Conservation (phyloP, 768 basidiomycete species). For the Artomyces pyxidatus region DNA sequence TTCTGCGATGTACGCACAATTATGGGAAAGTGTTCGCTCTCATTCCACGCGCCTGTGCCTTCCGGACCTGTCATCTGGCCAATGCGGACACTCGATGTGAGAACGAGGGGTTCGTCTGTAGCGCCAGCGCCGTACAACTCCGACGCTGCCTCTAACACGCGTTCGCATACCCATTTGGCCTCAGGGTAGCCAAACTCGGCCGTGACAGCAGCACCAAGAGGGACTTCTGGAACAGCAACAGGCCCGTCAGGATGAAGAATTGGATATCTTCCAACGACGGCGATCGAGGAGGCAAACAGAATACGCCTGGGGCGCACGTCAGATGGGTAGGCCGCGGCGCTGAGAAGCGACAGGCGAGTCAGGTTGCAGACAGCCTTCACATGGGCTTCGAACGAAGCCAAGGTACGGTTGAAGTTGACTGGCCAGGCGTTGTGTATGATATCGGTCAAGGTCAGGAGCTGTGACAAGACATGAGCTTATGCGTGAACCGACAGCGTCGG, state of each 20-base stretch:
- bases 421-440: slow-evolving; percentile 18
- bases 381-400: slow-evolving; percentile 11
- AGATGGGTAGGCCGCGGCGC: not conserved
- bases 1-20: slow-evolving; percentile 25
- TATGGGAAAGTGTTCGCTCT: slow-evolving; percentile 30
- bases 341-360: slow-evolving; percentile 2
- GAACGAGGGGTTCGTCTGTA: slow-evolving; percentile 11
- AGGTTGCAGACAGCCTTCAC: slow-evolving; percentile 5
- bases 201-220: slow-evolving; percentile 21
- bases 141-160: slow-evolving; percentile 22
- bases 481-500: not conserved
- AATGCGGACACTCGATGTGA: slow-evolving; percentile 24
- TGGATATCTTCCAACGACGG: slow-evolving; percentile 27
- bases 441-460: slow-evolving; percentile 23
- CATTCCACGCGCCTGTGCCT: slow-evolving; percentile 30
- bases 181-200: slow-evolving; percentile 27
- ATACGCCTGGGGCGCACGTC: slow-evolving; percentile 11
- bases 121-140: slow-evolving; percentile 20
- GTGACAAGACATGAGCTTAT: not conserved
- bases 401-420: slow-evolving; percentile 14
- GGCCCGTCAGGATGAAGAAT: slow-evolving; percentile 22
- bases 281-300: slow-evolving; percentile 23
- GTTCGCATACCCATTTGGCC: slow-evolving; percentile 34
- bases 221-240: slow-evolving; percentile 25
- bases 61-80: slow-evolving; percentile 32